A percentile compares a stretch with the other conserved stretches of the same genome.
These are phyloP conservation scores for Madurella mycetomatis DNA, from an alignment of 2,329 filamentous ascomycete species.

Conservation along the genomic window DNA sequence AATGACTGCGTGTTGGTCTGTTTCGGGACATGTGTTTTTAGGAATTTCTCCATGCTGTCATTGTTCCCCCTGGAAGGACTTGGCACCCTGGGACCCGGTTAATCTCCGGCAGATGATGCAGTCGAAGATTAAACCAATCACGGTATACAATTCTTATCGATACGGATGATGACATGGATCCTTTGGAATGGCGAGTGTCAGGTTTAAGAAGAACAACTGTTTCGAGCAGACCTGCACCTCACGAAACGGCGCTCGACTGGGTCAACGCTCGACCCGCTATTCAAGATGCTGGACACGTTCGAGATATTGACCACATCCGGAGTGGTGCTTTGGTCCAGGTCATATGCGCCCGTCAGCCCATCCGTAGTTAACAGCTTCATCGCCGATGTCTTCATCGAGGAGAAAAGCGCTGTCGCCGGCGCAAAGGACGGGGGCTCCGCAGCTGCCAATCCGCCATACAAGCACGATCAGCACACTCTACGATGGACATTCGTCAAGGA, in stretches of 20 bases:
- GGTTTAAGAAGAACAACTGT: too few relatives aligned
- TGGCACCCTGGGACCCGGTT: constrained; percentile 11
- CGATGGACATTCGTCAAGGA: constrained; percentile 95
- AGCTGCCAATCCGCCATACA: constrained; percentile 68
- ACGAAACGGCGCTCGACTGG: not conserved
- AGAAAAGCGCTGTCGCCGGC: constrained; percentile 64
- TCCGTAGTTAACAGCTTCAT: constrained; percentile 92
- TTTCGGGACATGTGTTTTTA: constrained; percentile 30
- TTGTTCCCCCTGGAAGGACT: constrained; percentile 11
- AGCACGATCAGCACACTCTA: constrained; percentile 87
- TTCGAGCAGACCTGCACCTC: too few relatives aligned
- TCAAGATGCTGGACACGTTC: constrained; percentile 85
- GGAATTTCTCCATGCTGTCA: constrained; percentile 21
- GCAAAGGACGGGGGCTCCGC: constrained; percentile 57
- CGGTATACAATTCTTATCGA: constrained; percentile 11
- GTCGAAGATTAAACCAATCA: constrained; percentile 7
- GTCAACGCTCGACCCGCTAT: not conserved
- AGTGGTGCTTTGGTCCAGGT: constrained; percentile 93
- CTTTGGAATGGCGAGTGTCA: too few relatives aligned
- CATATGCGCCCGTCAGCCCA: constrained; percentile 73
- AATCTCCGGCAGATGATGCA: constrained; percentile 14
- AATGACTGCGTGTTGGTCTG: constrained; percentile 1
- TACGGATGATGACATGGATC: not conserved
- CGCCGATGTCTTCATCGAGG: constrained; percentile 95
- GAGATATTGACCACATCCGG: constrained; percentile 95